Conservation (phyloP, 1,139 yeast genomes). For the Candida frijolesensis region DNA sequence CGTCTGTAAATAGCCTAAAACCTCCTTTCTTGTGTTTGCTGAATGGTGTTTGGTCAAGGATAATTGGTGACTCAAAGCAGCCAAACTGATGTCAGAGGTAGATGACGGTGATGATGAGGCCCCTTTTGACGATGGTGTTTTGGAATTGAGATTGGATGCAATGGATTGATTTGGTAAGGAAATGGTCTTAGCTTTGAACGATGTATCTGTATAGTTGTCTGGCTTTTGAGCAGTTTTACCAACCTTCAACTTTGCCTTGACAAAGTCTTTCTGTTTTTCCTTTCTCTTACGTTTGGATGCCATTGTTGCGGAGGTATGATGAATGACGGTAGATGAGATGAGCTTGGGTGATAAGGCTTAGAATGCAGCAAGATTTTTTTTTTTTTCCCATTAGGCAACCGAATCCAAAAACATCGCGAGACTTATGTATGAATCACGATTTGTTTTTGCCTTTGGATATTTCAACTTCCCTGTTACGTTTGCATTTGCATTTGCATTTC, state of each 20-base stretch:
- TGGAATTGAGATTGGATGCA: slow-evolving; percentile 18
- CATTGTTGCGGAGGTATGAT: slow-evolving; percentile 30
- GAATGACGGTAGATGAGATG: slow-evolving; percentile 3
- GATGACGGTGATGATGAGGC: slow-evolving; percentile 15
- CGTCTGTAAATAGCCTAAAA: slow-evolving; percentile 51
- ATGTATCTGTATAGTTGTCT: slow-evolving; percentile 79
- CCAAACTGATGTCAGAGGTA: slow-evolving; percentile 17
- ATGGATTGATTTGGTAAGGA: slow-evolving; percentile 61
- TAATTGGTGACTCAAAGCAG: slow-evolving; percentile 50
- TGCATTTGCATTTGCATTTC: neutral
- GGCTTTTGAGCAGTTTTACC: slow-evolving; percentile 80
- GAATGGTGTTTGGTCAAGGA: slow-evolving; percentile 81
- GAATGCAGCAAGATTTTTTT: slow-evolving; percentile 5
- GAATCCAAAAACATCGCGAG: neutral
- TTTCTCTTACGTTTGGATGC: slow-evolving; percentile 61
- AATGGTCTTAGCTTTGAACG: slow-evolving; percentile 76
- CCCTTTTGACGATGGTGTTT: slow-evolving; percentile 8
- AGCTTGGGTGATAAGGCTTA: neutral
- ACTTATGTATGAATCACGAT: neutral
- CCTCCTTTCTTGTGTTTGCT: slow-evolving; percentile 71
- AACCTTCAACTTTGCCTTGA: slow-evolving; percentile 80
- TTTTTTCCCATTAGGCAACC: neutral
- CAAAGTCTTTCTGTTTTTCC: slow-evolving; percentile 74
- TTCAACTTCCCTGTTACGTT: neutral
- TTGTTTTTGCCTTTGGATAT: neutral